Conservation (phyloP, 768 basidiomycete species). For the Collybia nuda region DNA sequence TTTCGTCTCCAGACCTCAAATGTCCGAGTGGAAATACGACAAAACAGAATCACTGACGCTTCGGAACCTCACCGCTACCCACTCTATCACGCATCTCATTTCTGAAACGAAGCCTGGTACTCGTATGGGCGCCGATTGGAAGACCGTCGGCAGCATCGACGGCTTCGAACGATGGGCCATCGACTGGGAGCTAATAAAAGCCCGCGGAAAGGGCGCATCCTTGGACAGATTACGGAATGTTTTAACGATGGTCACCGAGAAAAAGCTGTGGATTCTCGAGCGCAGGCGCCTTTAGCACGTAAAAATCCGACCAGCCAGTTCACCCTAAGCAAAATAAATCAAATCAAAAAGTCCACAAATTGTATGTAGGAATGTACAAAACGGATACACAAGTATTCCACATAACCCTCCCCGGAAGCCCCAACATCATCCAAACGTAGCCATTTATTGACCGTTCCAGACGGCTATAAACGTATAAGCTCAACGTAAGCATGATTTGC, state of each 20-base stretch:
- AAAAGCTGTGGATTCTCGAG: constrained; percentile 52
- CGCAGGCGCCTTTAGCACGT: constrained; percentile 16
- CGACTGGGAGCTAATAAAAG: constrained; percentile 24
- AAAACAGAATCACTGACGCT: constrained; percentile 72
- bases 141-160: constrained; percentile 36
- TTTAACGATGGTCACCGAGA: constrained; percentile 35
- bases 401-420: not conserved
- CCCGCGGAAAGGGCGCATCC: constrained; percentile 11
- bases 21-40: constrained; percentile 65
- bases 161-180: constrained; percentile 25
- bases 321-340: not conserved
- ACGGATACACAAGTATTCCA: not conserved
- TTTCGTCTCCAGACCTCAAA: constrained; percentile 9
- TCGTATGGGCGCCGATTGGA: constrained; percentile 33
- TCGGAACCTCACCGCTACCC: constrained; percentile 32
- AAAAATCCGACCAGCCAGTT: too few relatives aligned
- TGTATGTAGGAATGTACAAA: not conserved
- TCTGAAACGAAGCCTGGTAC: constrained; percentile 39
- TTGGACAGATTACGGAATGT: constrained; percentile 21
- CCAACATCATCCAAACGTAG: not conserved
- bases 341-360: not conserved
- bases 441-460: constrained; percentile 18
- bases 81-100: constrained; percentile 61
- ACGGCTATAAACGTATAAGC: constrained; percentile 12
- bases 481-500: not conserved